Conservation (phyloP, 192 early-diverging fungal species). For the Chytriomyces sp. region DNA sequence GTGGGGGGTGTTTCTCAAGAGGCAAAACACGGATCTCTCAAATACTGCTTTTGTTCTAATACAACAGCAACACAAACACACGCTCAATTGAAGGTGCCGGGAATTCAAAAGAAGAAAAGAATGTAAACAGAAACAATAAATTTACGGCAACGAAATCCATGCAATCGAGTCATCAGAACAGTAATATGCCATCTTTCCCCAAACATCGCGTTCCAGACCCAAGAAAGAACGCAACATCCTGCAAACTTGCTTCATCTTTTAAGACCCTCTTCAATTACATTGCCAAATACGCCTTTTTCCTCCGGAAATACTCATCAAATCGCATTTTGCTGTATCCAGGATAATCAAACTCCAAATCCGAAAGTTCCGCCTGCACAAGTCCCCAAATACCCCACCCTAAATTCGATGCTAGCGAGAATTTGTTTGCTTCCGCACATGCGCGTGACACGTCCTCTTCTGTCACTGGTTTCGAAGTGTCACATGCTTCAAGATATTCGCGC, state of each 20-base stretch:
- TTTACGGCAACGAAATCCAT: neutral
- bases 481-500: constrained; percentile 66
- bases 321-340: constrained; percentile 82
- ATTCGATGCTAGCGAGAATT: constrained; percentile 85
- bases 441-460: neutral
- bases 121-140: neutral
- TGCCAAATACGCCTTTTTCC: constrained; percentile 36
- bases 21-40: too few species aligned
- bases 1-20: too few species aligned
- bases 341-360: constrained; percentile 96
- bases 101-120: neutral
- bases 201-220: neutral
- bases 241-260: neutral
- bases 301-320: constrained; percentile 69
- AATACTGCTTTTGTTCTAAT: too few species aligned
- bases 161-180: neutral
- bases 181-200: neutral
- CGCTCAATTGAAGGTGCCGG: too few species aligned
- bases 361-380: constrained; percentile 76
- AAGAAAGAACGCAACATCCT: neutral
- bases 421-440: neutral
- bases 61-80: too few species aligned
- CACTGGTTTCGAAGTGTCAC: neutral
- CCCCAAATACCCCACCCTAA: constrained; percentile 39
- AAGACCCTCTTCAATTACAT: constrained; percentile 26